Evolutionary conservation across 768 basidiomycete species (phyloP).

Genomic region (Porpolomopsis calyptriformis): DNA sequence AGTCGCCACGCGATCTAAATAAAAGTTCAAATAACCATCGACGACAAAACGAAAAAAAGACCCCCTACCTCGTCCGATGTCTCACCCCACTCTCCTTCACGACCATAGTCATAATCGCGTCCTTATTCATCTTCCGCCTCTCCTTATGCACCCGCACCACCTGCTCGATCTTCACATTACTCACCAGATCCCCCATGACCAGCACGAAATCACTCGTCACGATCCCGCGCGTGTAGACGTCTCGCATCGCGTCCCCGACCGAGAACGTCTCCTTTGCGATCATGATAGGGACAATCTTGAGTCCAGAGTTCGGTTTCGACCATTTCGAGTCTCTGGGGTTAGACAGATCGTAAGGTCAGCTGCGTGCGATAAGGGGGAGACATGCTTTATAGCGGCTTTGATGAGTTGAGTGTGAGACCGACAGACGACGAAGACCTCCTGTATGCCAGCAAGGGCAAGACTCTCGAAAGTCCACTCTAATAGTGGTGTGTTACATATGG

Average conservation of each 20-base stretch:
- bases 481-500: constrained; percentile 87
- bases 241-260: constrained; percentile 85
- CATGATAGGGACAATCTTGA: constrained; percentile 78
- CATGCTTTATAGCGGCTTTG: constrained; percentile 77
- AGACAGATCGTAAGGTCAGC: constrained; percentile 6
- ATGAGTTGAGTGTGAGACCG: constrained; percentile 83
- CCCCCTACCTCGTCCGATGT: constrained; percentile 62
- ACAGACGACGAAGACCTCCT: constrained; percentile 93
- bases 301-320: constrained; percentile 66
- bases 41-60: constrained; percentile 2
- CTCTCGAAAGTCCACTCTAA: constrained; percentile 97
- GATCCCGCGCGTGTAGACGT: constrained; percentile 85
- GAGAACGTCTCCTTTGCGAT: constrained; percentile 82
- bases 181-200: constrained; percentile 85
- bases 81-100: constrained; percentile 65
- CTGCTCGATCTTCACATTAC: constrained; percentile 84
- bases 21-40: constrained; percentile 2
- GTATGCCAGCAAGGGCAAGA: constrained; percentile 87
- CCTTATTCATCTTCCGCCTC: constrained; percentile 75
- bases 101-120: constrained; percentile 95
- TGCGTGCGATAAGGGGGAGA: constrained; percentile 18
- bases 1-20: constrained; percentile 56
- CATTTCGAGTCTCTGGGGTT: constrained; percentile 64
- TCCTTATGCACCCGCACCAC: constrained; percentile 85
- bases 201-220: constrained; percentile 88